phyloP scores from a whole-genome alignment of 2,329 filamentous ascomycete species.

The Claviceps maximensis region DNA sequence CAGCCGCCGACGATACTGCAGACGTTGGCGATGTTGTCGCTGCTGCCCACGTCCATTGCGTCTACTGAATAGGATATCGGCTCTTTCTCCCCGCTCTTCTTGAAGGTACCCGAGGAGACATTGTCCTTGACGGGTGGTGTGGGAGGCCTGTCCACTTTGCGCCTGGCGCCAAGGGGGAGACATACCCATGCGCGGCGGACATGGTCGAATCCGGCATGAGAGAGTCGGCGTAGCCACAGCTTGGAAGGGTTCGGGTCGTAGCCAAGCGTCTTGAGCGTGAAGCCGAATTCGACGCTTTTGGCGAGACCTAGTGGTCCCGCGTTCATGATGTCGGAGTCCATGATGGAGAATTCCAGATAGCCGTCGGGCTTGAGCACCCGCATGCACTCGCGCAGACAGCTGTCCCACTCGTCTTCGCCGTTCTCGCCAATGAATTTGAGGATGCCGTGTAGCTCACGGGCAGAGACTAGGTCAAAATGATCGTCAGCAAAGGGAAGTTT shows the following conservation, averaged over 20 bases:
- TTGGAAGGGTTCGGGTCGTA: constrained; percentile 81
- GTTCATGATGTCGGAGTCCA: constrained; percentile 84
- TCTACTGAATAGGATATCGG: constrained; percentile 40
- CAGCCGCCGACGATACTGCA: constrained; percentile 75
- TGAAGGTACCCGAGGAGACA: constrained; percentile 17
- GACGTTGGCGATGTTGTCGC: constrained; percentile 57
- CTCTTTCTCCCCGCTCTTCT: constrained; percentile 20
- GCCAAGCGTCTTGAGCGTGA: constrained; percentile 75
- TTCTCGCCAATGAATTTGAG: constrained; percentile 61
- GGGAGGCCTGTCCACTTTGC: constrained; percentile 17
- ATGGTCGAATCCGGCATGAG: constrained; percentile 62
- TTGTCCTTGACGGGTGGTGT: constrained; percentile 21
- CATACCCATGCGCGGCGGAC: constrained; percentile 81
- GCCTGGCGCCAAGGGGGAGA: constrained; percentile 59
- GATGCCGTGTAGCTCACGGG: constrained; percentile 71
- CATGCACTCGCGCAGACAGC: constrained; percentile 72
- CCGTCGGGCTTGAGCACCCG: constrained; percentile 88
- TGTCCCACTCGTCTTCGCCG: constrained; percentile 73
- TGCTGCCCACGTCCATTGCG: constrained; percentile 52
- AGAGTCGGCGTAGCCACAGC: constrained; percentile 62
- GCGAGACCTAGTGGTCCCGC: constrained; percentile 67
- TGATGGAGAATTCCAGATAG: constrained; percentile 77
- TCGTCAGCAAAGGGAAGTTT: constrained; percentile 73
- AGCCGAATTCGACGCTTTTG: constrained; percentile 82
- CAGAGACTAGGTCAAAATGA: constrained; percentile 85